Evolutionary conservation across 768 basidiomycete genomes (phyloP), one percentile per base, ranked within the genome.

Genomic region (Tubosaeta brunneosetosa): DNA sequence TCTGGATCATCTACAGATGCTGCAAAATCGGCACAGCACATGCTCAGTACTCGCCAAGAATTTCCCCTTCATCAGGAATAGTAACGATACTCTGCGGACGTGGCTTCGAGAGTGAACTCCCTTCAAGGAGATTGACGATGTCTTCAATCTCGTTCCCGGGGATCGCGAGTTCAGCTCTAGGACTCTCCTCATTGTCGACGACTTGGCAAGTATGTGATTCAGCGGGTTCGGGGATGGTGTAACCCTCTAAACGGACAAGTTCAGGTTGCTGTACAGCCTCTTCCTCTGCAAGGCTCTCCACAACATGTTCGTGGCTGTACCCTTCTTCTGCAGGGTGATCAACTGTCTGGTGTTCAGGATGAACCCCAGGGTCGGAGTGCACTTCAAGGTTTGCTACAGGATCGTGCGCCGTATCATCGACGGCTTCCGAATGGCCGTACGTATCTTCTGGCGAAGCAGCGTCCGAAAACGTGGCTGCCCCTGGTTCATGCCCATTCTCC

Each of bases 111-210:
- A 74, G 62, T 11, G 59, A 41, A 25, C 47, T 31, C 3, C 63
- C 56, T 68, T 89, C 83, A 12, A 88, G 79, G 58, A 87, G 74
- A 59, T 77, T 81, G 55, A 89, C 81, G 48, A 88, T 81, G 50
- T 81, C 80, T 65, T 82, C 86, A 29, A 85, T 72, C 29, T 85
- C 80, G 49, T 72, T 65, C 14, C 65, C 74, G 13, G 45, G 29
- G 17, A 45, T n/a, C 27, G 22, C 4, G 13, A 22, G 34, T 29
- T 49, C 60, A 12, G 41, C 43, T 31, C 52, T 49, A 26, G 47
- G 11, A 44, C 22, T 25, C 19, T 59, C 40, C 46, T 57, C 57
- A 10, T 61, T 62, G 37, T 37, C 43, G 16, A 44, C 19, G 12
- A 59, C 46, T 44, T 50, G 49, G 29, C 29, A 27, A 33, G 43